phyloP scores from a whole-genome alignment of 768 basidiomycete species.

The Gloeostereum incarnatum region DNA sequence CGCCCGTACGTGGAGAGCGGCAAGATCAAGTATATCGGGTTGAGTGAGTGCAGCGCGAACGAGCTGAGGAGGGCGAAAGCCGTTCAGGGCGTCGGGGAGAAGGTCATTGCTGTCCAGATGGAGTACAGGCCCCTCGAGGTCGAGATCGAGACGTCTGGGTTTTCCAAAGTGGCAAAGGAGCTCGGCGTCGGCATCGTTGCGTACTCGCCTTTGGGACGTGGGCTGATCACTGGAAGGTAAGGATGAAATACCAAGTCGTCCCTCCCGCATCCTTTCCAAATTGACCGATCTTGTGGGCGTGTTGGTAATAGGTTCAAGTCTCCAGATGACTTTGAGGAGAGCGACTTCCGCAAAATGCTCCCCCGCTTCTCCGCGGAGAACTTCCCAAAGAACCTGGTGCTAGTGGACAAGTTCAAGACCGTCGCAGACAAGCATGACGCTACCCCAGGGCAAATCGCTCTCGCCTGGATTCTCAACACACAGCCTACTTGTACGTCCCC shows the following conservation, averaged over 20 bases:
- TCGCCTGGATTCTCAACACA: constrained; percentile 12
- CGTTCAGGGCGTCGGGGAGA: constrained; percentile 13
- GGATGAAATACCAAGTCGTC: constrained; percentile 14
- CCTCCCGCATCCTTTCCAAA: constrained; percentile 21
- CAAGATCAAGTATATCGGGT: constrained; percentile 23
- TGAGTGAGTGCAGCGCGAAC: constrained; percentile 20
- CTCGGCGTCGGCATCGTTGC: constrained; percentile 21
- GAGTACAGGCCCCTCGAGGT: constrained; percentile 19
- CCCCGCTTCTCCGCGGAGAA: constrained; percentile 22
- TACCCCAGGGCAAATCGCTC: constrained; percentile 12
- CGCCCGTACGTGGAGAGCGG: constrained; percentile 23
- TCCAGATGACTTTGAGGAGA: constrained; percentile 15
- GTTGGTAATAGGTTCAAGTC: constrained; percentile 7
- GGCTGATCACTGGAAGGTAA: constrained; percentile 22
- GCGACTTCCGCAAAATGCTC: constrained; percentile 16
- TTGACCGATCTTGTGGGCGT: no score
- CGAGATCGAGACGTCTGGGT: constrained; percentile 12
- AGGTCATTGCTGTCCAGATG: constrained; percentile 21
- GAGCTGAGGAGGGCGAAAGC: constrained; percentile 20
- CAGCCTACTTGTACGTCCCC: constrained; percentile 7
- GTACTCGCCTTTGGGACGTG: constrained; percentile 24
- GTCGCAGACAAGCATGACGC: constrained; percentile 22
- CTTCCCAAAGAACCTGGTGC: constrained; percentile 20
- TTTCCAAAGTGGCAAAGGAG: constrained; percentile 17
- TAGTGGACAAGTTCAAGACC: constrained; percentile 21